Evolutionary conservation across 2,329 filamentous ascomycete species (phyloP), one percentile per base, ranked within the genome.

Genomic region (Exophiala xenobiotica): DNA sequence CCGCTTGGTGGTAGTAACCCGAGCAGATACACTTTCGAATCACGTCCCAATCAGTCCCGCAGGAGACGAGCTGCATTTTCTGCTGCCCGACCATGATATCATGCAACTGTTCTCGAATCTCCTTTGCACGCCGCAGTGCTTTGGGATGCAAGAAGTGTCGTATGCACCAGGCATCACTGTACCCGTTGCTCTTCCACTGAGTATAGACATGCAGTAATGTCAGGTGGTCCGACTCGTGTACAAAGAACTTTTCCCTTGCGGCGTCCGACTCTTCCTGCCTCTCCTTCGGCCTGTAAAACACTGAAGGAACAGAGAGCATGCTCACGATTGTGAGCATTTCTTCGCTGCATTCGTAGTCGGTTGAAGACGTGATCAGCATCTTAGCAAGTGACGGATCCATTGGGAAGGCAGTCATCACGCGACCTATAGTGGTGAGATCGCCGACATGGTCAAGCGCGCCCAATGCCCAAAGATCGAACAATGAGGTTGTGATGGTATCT

Each of bases 241-340:
- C 93, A 73, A 96, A 97, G 71, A 99, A 99, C 69, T 97, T 97
- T 68, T 99, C 93, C 22, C 92, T 84, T 26, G 93, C 91, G 0
- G 91, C 85, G 64, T 99, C 93, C 4, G 92, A 93, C 73, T 99
- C 93, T 66, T 99, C 93, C 64, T 96, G 88, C 1, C 93, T 86
- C 70, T 99, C 95, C 67, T 95, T 96, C 2, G 93, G 93, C 5
- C 95, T 83, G 73, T 96, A 97, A 72, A 97, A 99, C 22, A 97
- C 93, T 57, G 86, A 95, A 7, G 93, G 93, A 0, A 99, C 93
- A 1, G 90, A 95, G 6, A 99, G 80, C 93, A 99, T 97, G 19
- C 90, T 92, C 18, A 99, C 93, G 42, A 99, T 97, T 0, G 91
- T 97, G 18, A 96, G 81, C 87, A 99, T 96, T 70, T 99, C 93